Base-by-base conservation (phyloP, 768 basidiomycete species). In the Agrocybe chaxingu region DNA sequence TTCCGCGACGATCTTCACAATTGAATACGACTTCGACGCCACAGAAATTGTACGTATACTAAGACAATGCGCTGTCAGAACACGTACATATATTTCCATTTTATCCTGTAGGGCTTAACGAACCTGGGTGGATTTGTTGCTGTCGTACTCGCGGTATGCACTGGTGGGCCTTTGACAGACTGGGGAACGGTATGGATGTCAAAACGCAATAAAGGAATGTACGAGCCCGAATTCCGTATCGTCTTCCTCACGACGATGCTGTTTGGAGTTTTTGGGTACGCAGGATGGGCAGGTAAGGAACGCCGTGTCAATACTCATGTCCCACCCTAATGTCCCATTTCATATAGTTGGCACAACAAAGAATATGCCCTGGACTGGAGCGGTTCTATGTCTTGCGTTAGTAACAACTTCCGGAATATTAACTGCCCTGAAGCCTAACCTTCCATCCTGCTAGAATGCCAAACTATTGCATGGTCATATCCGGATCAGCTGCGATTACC, bases 171-270 rank as follows among this genome's bases (percentile, higher is more conserved):
- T 8, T 57, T 74, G 41, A 73, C 68, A 9, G 76, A 76, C 54
- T 74, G 66, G 64, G 67, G 70, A 24, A 71, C 69, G 1, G 66
- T 72, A 8, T 73, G 72, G 72, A 57, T 75, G 31, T 68, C 76
- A 1, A 71, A 64, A 47, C 66, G 70, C 7, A 76, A 76, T 44
- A 66, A 67, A 41, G 76, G 76, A 1, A 62, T 75, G 7, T 78
- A 75, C 55, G 76, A 76, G 53, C 74, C 76, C 1, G 75, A 78
- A 55, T 75, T 71, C 57, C 64, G 73, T 16, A 70, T 77, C 8
- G 51, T 71, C 36, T 73, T 76, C 60, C 63, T 74, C 51, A 40
- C 66, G 7, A 62, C 66, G 9, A 76, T 75, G 73, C 61, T 76
- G 9, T 65, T 74, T 51, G 72, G 72, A 10, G 64, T 75, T 3